phyloP scores from a whole-genome alignment of 441 rosid species.

The Oxalis stricta region DNA sequence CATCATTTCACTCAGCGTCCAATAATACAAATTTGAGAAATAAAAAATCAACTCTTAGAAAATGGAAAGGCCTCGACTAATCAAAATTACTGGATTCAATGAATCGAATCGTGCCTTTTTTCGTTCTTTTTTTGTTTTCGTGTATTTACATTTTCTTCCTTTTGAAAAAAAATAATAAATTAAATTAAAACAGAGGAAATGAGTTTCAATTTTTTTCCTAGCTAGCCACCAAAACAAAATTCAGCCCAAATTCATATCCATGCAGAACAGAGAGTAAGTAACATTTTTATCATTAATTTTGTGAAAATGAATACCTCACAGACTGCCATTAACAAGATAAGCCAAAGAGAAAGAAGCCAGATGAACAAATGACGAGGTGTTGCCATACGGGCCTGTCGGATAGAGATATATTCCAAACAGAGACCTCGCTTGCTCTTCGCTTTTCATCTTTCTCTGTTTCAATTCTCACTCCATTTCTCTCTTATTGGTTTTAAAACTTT shows the following conservation, averaged over 20 bases:
- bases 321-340: conserved; percentile 84
- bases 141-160: too few species aligned
- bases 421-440: conserved; percentile 32
- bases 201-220: neutral
- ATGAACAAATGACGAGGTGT: conserved; percentile 74
- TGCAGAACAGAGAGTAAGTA: neutral
- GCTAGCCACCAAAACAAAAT: conserved; percentile 14
- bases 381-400: conserved; percentile 45
- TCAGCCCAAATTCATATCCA: neutral
- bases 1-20: neutral
- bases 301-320: conserved; percentile 52
- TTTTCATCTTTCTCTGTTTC: conserved; percentile 17
- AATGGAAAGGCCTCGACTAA: too few species aligned
- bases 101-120: too few species aligned
- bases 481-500: too few species aligned
- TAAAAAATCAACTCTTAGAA: too few species aligned
- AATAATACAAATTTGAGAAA: too few species aligned
- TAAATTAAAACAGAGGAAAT: conserved; percentile 1
- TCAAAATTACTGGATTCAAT: too few species aligned
- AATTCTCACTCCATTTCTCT: too few species aligned
- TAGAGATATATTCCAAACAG: conserved; percentile 52
- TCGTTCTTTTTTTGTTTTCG: too few species aligned
- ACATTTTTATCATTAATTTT: neutral
- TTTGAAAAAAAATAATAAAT: neutral
- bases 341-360: conserved; percentile 96